Evolutionary conservation across 164 flowering plant species (phyloP).

Genomic region (Saururus chinensis): DNA sequence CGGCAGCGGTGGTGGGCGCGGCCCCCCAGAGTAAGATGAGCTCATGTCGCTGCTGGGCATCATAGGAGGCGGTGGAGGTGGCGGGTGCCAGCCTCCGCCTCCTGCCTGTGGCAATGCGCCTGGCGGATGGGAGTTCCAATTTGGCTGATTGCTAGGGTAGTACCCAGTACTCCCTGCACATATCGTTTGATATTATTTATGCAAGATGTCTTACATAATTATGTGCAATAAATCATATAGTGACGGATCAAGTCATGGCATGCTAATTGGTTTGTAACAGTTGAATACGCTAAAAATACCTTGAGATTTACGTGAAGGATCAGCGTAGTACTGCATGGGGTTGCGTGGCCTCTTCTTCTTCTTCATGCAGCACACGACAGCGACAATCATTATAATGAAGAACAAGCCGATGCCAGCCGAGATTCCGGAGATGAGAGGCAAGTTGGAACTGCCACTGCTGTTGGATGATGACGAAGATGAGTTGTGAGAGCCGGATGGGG

Average conservation of each 20-base stretch:
- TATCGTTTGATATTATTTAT: not conserved
- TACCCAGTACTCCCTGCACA: not conserved
- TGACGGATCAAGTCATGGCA: too few relatives aligned
- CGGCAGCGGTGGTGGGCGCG: constrained; percentile 25
- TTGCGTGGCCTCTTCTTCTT: constrained; percentile 25
- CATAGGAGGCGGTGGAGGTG: constrained; percentile 24
- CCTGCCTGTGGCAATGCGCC: constrained; percentile 8
- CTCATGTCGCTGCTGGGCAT: constrained; percentile 34
- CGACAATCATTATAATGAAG: constrained; percentile 17
- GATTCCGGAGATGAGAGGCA: constrained; percentile 20
- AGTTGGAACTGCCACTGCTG: not conserved
- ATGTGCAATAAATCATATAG: too few relatives aligned
- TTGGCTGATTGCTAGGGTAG: not conserved
- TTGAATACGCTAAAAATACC: too few relatives aligned
- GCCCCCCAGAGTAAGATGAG: constrained; percentile 43
- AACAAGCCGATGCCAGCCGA: constrained; percentile 22
- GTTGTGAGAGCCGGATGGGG: not conserved
- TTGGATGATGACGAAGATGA: constrained; percentile 4
- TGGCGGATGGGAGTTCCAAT: constrained; percentile 22
- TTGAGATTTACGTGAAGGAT: constrained; percentile 9
- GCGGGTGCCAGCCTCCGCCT: constrained; percentile 13
- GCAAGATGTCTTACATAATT: too few relatives aligned
- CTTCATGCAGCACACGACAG: constrained; percentile 9
- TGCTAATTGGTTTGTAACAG: too few relatives aligned
- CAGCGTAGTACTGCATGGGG: constrained; percentile 19